Percentiles rank a stretch among this genome's conserved stretches.
These are phyloP conservation scores for Lomentospora prolificans DNA, from an alignment of 2,329 filamentous ascomycete genomes.

Conservation along the genomic window DNA sequence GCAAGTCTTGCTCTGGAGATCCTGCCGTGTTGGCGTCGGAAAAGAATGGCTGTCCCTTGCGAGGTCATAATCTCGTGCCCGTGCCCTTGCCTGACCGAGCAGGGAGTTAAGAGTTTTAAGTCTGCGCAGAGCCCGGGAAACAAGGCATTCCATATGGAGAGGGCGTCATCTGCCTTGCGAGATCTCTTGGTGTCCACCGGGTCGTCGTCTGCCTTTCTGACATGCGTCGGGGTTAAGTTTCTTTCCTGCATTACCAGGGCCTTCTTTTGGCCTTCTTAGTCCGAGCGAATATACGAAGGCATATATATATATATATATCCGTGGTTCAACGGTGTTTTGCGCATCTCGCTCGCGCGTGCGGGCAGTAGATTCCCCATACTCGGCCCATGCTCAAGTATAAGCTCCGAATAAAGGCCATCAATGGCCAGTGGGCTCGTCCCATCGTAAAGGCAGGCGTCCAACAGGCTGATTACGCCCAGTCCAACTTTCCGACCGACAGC, in stretches of 20 bases:
- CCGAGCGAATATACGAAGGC: too few relatives aligned
- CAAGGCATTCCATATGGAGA: neutral
- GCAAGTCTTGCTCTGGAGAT: too few relatives aligned
- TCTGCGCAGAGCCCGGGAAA: too few relatives aligned
- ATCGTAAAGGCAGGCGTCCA: neutral
- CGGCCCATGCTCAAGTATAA: neutral
- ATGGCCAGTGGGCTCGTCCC: neutral
- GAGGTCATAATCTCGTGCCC: too few relatives aligned
- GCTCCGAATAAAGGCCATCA: too few relatives aligned
- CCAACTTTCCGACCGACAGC: neutral
- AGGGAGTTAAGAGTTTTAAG: too few relatives aligned
- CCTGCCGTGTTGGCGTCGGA: neutral
- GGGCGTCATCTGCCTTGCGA: neutral
- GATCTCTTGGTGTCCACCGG: too few relatives aligned
- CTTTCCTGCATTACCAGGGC: neutral
- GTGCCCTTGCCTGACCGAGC: too few relatives aligned
- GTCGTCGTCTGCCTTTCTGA: too few relatives aligned
- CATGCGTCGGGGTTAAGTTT: neutral
- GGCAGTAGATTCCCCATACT: neutral
- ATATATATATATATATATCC: neutral
- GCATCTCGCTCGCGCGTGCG: neutral
- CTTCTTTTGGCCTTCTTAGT: too few relatives aligned
- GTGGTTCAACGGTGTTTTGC: neutral
- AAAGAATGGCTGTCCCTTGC: neutral
- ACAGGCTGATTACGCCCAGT: neutral